phyloP scores from a whole-genome alignment of 2,329 filamentous ascomycete genomes.

The Dothidotthia symphoricarpi region DNA sequence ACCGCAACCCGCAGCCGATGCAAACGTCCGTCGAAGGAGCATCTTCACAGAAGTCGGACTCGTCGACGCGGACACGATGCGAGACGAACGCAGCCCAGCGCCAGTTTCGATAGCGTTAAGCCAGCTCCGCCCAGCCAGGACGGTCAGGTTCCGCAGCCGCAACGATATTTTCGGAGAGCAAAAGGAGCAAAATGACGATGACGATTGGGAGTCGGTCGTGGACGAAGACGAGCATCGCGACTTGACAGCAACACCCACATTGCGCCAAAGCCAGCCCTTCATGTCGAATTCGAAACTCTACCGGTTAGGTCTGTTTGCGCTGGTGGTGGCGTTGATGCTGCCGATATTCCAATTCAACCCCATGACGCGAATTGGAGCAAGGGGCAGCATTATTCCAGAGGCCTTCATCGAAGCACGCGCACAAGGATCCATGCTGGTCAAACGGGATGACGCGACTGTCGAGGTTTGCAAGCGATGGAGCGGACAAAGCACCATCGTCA shows the following conservation, averaged over 20 bases:
- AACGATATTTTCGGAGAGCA: slow-evolving; percentile 26
- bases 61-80: slow-evolving; percentile 33
- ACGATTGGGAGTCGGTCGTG: slow-evolving; percentile 30
- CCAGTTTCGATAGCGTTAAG: slow-evolving; percentile 22
- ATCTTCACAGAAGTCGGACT: slow-evolving; percentile 41
- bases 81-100: slow-evolving; percentile 31
- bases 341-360: slow-evolving; percentile 34
- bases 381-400: slow-evolving; percentile 26
- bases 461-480: slow-evolving; percentile 41
- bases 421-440: slow-evolving; percentile 17
- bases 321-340: slow-evolving; percentile 35
- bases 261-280: slow-evolving; percentile 5
- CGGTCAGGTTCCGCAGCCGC: slow-evolving; percentile 35
- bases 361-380: slow-evolving; percentile 26
- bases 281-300: slow-evolving; percentile 25
- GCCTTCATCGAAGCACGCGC: slow-evolving; percentile 17
- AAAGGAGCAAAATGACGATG: slow-evolving; percentile 17
- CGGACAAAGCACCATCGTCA: slow-evolving; percentile 60
- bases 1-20: slow-evolving; percentile 22
- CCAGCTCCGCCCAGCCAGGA: slow-evolving; percentile 27
- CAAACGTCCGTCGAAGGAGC: slow-evolving; percentile 29
- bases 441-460: slow-evolving; percentile 32
- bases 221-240: slow-evolving; percentile 18
- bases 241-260: slow-evolving; percentile 1
- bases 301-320: slow-evolving; percentile 27